Conservation (phyloP, 2,329 filamentous ascomycete genomes). For the Nakataea oryzae region DNA sequence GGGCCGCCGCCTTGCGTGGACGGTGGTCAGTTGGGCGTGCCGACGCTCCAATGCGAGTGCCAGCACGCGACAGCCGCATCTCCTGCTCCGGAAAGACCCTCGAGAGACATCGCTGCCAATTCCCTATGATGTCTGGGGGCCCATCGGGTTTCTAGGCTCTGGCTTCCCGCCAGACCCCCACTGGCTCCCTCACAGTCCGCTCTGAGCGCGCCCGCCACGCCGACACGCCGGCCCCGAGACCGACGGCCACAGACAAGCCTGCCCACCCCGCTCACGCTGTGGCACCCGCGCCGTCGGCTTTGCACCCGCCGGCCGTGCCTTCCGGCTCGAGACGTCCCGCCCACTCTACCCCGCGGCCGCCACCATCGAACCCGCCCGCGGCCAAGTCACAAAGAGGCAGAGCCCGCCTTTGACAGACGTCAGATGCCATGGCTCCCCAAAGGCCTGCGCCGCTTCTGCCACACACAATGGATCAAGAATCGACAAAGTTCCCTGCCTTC, state of each 20-base stretch:
- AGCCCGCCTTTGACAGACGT: conserved; percentile 26
- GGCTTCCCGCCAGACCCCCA: conserved; percentile 24
- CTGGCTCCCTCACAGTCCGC: conserved; percentile 1
- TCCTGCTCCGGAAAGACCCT: not conserved
- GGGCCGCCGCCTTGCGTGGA: not conserved
- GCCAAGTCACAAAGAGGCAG: not conserved
- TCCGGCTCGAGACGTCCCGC: not conserved
- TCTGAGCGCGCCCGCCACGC: not conserved
- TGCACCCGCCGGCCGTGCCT: not conserved
- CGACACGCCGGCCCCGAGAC: not conserved
- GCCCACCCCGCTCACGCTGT: not conserved
- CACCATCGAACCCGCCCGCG: not conserved
- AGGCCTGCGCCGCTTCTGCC: not conserved
- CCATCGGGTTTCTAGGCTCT: conserved; percentile 25
- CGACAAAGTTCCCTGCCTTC: conserved; percentile 23
- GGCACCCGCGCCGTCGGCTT: not conserved
- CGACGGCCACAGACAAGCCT: not conserved
- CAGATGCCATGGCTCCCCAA: conserved; percentile 32
- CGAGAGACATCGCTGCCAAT: conserved; percentile 2
- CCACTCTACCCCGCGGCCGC: not conserved
- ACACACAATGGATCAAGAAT: conserved; percentile 30
- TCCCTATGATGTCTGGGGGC: conserved; percentile 25
- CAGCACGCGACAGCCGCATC: not conserved
- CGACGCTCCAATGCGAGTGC: not conserved
- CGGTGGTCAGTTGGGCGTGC: not conserved